Percentiles rank a stretch among this genome's conserved stretches.
Evolutionary conservation across 2,329 filamentous ascomycete species (phyloP).

Genomic region (Pezicula radicicola): DNA sequence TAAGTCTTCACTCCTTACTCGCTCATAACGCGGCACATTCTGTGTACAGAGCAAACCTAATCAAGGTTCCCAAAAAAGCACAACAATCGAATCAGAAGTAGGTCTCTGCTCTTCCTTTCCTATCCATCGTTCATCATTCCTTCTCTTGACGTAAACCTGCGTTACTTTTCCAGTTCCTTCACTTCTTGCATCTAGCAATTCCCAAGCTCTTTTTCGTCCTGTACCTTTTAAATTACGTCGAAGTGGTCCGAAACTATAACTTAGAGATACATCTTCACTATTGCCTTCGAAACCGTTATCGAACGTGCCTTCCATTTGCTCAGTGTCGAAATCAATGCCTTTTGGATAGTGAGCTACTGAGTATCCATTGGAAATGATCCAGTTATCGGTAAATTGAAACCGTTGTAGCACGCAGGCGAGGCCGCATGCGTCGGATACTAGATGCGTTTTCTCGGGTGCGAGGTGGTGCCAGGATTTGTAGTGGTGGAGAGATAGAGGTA

Average conservation of each 20-base stretch:
- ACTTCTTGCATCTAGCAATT: conserved; percentile 46
- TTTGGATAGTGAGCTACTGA: conserved; percentile 23
- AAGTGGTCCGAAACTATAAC: conserved; percentile 46
- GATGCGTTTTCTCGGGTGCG: conserved; percentile 18
- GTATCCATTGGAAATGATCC: conserved; percentile 25
- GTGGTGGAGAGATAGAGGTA: conserved; percentile 26
- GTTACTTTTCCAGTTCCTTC: conserved; percentile 47
- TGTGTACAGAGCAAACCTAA: too few species aligned
- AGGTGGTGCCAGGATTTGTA: conserved; percentile 29
- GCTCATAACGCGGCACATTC: too few species aligned
- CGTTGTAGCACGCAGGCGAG: conserved; percentile 28
- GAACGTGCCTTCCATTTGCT: conserved; percentile 27
- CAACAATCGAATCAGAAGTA: conserved; percentile 21
- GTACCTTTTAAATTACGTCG: conserved; percentile 43
- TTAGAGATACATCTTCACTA: conserved; percentile 17
- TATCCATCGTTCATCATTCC: conserved; percentile 51
- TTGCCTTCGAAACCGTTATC: conserved; percentile 24
- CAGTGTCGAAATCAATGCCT: conserved; percentile 27
- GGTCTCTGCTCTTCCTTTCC: conserved; percentile 13
- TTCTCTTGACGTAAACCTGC: conserved; percentile 51
- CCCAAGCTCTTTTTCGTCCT: conserved; percentile 49
- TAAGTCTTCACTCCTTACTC: too few species aligned
- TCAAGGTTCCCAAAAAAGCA: conserved; percentile 23
- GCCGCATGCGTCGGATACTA: conserved; percentile 27
- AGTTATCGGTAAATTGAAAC: conserved; percentile 27